A percentile compares a stretch with the other conserved stretches of the same genome.
These are phyloP conservation scores for Hymenotorrendiella dingleyae DNA, from an alignment of 2,329 filamentous ascomycete genomes.

Conservation along the genomic window DNA sequence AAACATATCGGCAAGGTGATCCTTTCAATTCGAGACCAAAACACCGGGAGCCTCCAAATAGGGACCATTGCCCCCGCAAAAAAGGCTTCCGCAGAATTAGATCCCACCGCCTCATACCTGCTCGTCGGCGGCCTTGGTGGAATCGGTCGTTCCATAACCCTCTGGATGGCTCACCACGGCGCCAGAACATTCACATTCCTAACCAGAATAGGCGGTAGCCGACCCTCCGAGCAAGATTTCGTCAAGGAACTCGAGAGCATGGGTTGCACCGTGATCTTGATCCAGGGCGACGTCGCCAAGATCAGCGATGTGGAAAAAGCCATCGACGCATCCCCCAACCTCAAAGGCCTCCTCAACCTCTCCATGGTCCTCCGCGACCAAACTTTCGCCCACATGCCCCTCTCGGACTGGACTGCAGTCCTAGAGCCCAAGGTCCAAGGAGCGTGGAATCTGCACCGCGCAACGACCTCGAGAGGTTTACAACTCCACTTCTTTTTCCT, in stretches of 20 bases:
- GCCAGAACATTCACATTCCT: slow-evolving; percentile 33
- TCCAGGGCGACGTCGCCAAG: neutral
- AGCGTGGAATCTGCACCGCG: slow-evolving; percentile 16
- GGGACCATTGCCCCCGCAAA: no score
- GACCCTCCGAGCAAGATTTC: slow-evolving; percentile 1
- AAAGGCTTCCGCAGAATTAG: no score
- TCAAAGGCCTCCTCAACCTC: slow-evolving; percentile 18
- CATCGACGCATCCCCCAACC: neutral
- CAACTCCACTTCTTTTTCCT: slow-evolving; percentile 35
- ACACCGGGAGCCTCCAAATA: no score
- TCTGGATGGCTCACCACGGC: slow-evolving; percentile 32
- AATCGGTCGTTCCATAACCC: slow-evolving; percentile 31
- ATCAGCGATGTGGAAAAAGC: slow-evolving; percentile 5
- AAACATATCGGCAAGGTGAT: slow-evolving; percentile 12
- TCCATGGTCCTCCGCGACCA: slow-evolving; percentile 13
- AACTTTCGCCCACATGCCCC: slow-evolving; percentile 33
- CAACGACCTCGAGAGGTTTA: slow-evolving; percentile 3
- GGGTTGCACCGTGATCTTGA: neutral
- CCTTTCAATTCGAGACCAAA: no score
- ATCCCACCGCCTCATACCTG: slow-evolving; percentile 26
- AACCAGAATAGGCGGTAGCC: slow-evolving; percentile 26
- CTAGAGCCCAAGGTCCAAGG: slow-evolving; percentile 30
- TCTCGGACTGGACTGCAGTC: slow-evolving; percentile 31
- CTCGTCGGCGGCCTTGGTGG: slow-evolving; percentile 36
- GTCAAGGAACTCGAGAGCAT: slow-evolving; percentile 1